Conservation (phyloP, 805 yeast species). For the Blastobotrys peoriensis region DNA sequence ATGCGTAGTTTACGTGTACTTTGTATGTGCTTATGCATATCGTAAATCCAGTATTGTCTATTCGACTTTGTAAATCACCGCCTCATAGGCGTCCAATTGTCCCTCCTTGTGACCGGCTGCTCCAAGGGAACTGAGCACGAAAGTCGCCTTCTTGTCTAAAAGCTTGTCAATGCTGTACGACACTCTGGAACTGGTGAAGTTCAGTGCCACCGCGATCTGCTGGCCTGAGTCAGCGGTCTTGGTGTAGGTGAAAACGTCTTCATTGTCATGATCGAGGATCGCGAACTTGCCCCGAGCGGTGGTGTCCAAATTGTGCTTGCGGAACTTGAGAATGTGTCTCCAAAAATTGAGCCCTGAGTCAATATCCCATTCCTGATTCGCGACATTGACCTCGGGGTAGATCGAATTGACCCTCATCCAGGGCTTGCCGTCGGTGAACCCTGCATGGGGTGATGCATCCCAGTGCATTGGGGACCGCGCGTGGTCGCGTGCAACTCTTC, state of each 20-base stretch:
- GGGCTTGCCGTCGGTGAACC: conserved; percentile 42
- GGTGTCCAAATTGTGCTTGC: conserved; percentile 40
- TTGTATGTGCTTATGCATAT: too few relatives aligned
- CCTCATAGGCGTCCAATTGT: background rate
- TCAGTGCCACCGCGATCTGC: too few relatives aligned
- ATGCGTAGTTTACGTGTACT: too few relatives aligned
- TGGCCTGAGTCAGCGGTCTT: too few relatives aligned
- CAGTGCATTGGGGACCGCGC: conserved; percentile 55
- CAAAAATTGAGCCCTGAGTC: conserved; percentile 43
- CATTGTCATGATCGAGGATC: conserved; percentile 38
- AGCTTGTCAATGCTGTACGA: too few relatives aligned
- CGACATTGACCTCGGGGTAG: conserved; percentile 44
- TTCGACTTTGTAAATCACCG: background rate
- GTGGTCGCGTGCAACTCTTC: conserved; percentile 38
- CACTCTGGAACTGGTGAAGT: too few relatives aligned
- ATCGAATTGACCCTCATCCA: conserved; percentile 51
- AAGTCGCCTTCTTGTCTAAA: too few relatives aligned
- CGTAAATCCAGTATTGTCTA: too few relatives aligned
- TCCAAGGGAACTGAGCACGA: too few relatives aligned
- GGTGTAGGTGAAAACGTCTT: too few relatives aligned
- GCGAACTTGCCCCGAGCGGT: conserved; percentile 42
- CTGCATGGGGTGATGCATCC: conserved; percentile 40
- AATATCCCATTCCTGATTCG: conserved; percentile 40
- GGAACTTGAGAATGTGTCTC: conserved; percentile 36
- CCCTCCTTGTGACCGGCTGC: background rate